phyloP scores from a whole-genome alignment of 148 eudicot species.

The Rhododendron vialii region DNA sequence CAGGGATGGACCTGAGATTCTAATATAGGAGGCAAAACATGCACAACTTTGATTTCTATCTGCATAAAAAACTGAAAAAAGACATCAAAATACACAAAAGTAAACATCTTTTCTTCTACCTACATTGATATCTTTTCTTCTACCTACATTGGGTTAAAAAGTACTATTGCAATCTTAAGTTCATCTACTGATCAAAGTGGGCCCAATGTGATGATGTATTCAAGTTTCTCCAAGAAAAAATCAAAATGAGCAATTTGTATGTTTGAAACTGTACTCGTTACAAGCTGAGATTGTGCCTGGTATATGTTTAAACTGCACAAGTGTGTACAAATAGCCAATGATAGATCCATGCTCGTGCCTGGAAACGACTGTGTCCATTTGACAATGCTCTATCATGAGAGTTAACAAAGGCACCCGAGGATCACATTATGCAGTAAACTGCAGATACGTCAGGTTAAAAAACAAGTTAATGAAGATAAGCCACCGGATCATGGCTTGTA shows the following conservation, averaged over 20 bases:
- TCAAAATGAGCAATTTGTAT: background rate
- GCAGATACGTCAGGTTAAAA: background rate
- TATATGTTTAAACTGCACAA: too few relatives aligned
- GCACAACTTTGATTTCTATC: too few relatives aligned
- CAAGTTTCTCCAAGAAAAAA: background rate
- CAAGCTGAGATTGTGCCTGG: background rate
- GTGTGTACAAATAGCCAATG: background rate
- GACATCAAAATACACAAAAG: too few relatives aligned
- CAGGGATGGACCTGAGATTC: background rate
- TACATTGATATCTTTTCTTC: too few relatives aligned
- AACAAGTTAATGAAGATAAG: background rate
- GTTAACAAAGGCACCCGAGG: background rate
- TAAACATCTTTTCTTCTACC: too few relatives aligned
- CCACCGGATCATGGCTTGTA: background rate
- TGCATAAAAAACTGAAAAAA: too few relatives aligned
- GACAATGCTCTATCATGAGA: background rate
- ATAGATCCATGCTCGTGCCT: background rate
- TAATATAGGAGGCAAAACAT: background rate
- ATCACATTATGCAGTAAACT: background rate
- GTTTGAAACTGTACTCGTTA: background rate
- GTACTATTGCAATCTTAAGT: background rate
- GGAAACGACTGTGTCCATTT: background rate
- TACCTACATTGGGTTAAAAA: background rate
- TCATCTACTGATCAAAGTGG: background rate
- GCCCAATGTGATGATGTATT: background rate